phyloP scores from a whole-genome alignment of 208 protist genomes.

The Trypanosoma cruzi region DNA sequence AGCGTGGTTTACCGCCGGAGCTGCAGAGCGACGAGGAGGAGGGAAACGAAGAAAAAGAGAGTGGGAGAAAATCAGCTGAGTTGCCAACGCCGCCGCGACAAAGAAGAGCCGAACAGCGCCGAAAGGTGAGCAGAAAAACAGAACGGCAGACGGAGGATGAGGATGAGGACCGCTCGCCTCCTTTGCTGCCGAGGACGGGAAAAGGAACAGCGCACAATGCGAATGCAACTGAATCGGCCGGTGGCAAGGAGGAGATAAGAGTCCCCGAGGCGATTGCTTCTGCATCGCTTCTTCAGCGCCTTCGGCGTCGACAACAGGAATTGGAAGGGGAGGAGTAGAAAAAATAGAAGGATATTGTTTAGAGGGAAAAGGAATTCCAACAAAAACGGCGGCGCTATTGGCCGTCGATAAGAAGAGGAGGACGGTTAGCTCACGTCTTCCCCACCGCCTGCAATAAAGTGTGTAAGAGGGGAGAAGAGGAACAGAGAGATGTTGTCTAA shows the following conservation, averaged over 20 bases:
- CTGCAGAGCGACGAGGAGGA: background rate
- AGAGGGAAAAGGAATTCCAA: background rate
- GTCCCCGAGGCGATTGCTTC: background rate
- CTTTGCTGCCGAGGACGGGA: background rate
- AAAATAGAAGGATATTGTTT: background rate
- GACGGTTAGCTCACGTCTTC: background rate
- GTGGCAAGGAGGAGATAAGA: background rate
- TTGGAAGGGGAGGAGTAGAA: background rate
- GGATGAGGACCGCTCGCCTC: background rate
- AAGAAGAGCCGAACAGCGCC: background rate
- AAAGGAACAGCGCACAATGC: background rate
- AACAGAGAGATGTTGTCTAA: background rate
- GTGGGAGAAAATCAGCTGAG: background rate
- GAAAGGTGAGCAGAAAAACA: background rate
- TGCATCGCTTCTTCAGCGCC: conserved; percentile 14
- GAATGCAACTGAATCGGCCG: background rate
- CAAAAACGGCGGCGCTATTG: background rate
- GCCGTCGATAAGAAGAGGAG: background rate
- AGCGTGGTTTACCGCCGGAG: background rate
- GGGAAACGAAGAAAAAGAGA: background rate
- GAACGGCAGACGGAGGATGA: background rate
- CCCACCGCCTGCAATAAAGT: background rate
- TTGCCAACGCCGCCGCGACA: background rate
- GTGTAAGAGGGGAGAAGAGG: background rate
- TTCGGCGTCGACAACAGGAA: conserved; percentile 3